Base-by-base conservation (phyloP, 805 yeast species). In the Wickerhamiella hasegawae region DNA sequence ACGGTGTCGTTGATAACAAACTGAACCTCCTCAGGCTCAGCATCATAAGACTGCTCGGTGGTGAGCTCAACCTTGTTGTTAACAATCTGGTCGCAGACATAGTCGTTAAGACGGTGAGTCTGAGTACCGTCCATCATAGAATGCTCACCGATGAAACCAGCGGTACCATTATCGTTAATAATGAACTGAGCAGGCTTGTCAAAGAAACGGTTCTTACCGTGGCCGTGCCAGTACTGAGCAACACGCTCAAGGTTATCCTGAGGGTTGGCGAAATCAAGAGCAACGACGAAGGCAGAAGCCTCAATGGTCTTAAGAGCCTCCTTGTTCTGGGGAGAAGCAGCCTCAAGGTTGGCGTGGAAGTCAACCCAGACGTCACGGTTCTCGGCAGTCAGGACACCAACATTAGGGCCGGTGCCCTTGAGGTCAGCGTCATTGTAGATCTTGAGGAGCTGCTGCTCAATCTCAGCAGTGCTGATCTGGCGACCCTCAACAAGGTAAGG, bases 61-160 rank as follows among this genome's bases (percentile, higher is more conserved):
- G 55, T 49, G 34, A 55, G 51, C 39, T 59, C 57, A 24, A 56
- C 54, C 47, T 70, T 59, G 50, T 70, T 54, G 49, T 69, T 66
- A 38, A 55, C 42, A 38, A 85, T 58, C 45, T 71, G 68, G 35
- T 65, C 65, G 43, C 73, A 65, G 27, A 87, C 65, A 51, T 65
- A 74, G 58, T 83, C 83, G 57, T 87, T 87, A 61, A 87, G 62
- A 44, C 83, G 74, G 50, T 82, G 72, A 21, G 94, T 87, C 52
- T 96, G 94, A 8, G 95, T 82, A 42, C 97, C 98, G 58, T 87
- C 98, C 97, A 87, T 87, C 64, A 73, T 79, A 17, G 96, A 83
- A 63, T 87, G 98, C 63, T 87, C 98, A 42, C 94, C 96, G 52
- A 84, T 60, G 62, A 85, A 87, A 1, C 96, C 97, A 5, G 95